Percentiles rank a stretch among this genome's conserved stretches.
Evolutionary conservation across 176 grass and related monocot species (phyloP).

Genomic region (Zoysia japonica): DNA sequence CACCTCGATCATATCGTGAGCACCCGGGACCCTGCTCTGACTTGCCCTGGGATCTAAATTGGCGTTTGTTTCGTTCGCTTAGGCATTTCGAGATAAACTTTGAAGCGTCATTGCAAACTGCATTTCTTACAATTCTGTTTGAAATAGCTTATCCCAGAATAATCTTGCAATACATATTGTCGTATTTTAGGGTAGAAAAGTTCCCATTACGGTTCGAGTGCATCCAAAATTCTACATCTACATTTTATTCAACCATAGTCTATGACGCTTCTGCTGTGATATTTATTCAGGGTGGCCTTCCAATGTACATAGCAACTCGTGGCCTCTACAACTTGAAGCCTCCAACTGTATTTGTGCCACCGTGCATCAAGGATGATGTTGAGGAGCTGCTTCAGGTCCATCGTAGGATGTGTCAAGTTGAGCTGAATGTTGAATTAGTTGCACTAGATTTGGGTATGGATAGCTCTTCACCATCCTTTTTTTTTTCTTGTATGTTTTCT

Average conservation of each 20-base stretch:
- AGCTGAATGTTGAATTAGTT: constrained; percentile 76
- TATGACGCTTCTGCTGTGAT: neutral
- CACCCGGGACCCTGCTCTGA: neutral
- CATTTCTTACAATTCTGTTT: neutral
- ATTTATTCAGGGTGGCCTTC: constrained; percentile 74
- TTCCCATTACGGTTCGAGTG: neutral
- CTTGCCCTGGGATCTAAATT: constrained; percentile 6
- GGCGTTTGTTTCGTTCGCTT: neutral
- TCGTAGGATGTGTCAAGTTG: constrained; percentile 77
- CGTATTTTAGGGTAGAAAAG: neutral
- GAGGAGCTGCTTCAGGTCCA: constrained; percentile 80
- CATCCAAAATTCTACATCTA: constrained; percentile 2
- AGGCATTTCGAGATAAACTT: neutral
- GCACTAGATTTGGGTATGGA: constrained; percentile 90
- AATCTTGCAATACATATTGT: constrained; percentile 3
- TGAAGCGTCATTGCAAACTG: neutral
- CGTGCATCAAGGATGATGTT: constrained; percentile 84
- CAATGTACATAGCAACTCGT: constrained; percentile 88
- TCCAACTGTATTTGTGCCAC: constrained; percentile 90
- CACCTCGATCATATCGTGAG: constrained; percentile 97
- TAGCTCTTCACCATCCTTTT: neutral
- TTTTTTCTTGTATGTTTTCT: constrained; percentile 3
- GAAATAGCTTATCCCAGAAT: neutral
- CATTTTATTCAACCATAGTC: neutral
- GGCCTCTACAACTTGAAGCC: constrained; percentile 88